Evolutionary conservation across 129 eudicot genomes (phyloP).

Genomic region (Calendula officinalis): DNA sequence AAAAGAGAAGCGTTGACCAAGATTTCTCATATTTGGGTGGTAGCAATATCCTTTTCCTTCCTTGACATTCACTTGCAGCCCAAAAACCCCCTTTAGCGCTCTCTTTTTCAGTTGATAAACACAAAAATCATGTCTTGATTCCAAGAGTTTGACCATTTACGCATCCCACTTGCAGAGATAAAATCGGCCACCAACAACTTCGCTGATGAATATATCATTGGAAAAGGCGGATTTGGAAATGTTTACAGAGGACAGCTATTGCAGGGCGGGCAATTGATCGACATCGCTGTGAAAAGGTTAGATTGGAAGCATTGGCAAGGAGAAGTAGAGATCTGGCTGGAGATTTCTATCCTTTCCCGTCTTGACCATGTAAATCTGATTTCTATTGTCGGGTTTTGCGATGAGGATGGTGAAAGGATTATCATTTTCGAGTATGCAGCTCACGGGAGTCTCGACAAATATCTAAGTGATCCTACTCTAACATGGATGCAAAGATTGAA

Average conservation of each 20-base stretch:
- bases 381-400: conserved; percentile 49
- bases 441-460: conserved; percentile 44
- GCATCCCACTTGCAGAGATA: conserved; percentile 38
- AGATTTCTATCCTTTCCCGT: conserved; percentile 46
- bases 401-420: conserved; percentile 45
- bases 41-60: no score
- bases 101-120: no score
- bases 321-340: conserved; percentile 37
- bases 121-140: neutral
- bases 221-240: conserved; percentile 52
- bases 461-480: conserved; percentile 42
- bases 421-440: conserved; percentile 46
- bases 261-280: neutral
- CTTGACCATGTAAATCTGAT: conserved; percentile 56
- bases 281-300: conserved; percentile 51
- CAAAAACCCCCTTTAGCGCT: no score
- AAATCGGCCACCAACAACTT: conserved; percentile 55
- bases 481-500: conserved; percentile 56
- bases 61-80: no score
- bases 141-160: neutral
- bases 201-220: conserved; percentile 44
- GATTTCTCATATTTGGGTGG: no score
- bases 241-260: conserved; percentile 42
- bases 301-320: conserved; percentile 44
- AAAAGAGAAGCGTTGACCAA: no score